Evolutionary conservation across 768 basidiomycete species (phyloP).

Genomic region (Trametes punicea): DNA sequence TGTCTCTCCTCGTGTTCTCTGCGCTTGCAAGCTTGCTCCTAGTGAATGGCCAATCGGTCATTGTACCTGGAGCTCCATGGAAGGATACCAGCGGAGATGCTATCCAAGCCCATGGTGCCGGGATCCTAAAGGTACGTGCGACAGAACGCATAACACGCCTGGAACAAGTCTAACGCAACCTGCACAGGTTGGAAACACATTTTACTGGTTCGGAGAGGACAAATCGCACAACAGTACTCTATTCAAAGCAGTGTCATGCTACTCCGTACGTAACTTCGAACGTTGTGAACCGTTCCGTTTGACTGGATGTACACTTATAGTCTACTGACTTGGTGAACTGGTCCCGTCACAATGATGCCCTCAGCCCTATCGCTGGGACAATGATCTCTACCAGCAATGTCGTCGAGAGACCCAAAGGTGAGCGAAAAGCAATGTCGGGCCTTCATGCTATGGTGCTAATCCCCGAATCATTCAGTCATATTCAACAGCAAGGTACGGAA

Average conservation of each 20-base stretch:
- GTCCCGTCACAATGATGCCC: slow-evolving; percentile 56
- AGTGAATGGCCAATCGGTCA: slow-evolving; percentile 33
- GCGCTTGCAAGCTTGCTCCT: slow-evolving; percentile 8
- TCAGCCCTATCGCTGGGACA: slow-evolving; percentile 50
- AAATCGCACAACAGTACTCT: slow-evolving; percentile 52
- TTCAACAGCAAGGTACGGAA: slow-evolving; percentile 47
- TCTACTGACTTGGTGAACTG: slow-evolving; percentile 52
- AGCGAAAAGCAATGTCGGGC: background rate
- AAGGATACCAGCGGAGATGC: slow-evolving; percentile 56
- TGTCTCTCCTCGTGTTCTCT: slow-evolving; percentile 7
- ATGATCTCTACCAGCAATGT: slow-evolving; percentile 56
- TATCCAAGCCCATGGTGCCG: slow-evolving; percentile 64
- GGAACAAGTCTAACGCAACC: background rate
- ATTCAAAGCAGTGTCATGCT: slow-evolving; percentile 59
- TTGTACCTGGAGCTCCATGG: slow-evolving; percentile 62
- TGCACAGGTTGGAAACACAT: slow-evolving; percentile 48
- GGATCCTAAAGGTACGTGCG: slow-evolving; percentile 47
- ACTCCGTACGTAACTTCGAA: slow-evolving; percentile 36
- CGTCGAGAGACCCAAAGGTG: slow-evolving; percentile 63
- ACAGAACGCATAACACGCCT: background rate
- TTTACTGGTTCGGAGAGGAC: slow-evolving; percentile 64
- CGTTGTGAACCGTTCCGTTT: background rate
- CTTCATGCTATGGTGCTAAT: background rate
- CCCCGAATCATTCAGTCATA: slow-evolving; percentile 37
- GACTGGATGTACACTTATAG: slow-evolving; percentile 19